Conservation (phyloP, 2,329 filamentous ascomycete species). For the Botryotinia convoluta region DNA sequence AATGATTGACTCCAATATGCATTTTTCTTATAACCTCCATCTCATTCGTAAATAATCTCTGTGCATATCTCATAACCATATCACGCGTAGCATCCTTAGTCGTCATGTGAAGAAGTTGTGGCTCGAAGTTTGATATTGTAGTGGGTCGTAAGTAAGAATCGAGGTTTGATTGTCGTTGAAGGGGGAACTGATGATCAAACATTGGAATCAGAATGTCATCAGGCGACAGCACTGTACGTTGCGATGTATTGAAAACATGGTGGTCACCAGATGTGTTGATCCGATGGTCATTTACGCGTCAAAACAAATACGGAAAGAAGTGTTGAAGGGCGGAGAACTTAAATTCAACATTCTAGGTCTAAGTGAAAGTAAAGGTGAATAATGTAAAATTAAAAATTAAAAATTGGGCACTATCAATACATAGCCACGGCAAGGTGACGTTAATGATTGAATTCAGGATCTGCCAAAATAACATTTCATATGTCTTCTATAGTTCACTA, state of each 20-base stretch:
- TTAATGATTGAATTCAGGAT: background rate
- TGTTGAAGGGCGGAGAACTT: background rate
- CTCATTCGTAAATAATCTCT: background rate
- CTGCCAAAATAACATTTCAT: background rate
- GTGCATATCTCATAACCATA: background rate
- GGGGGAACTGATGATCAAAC: background rate
- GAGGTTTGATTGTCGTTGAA: background rate
- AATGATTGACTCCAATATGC: background rate
- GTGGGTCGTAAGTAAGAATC: background rate
- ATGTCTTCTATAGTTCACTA: background rate
- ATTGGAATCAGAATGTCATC: background rate
- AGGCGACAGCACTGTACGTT: background rate
- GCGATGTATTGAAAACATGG: background rate
- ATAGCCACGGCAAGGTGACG: background rate
- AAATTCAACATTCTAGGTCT: background rate
- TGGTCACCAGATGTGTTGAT: background rate
- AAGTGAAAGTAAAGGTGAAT: background rate
- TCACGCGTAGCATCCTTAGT: background rate
- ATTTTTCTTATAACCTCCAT: background rate
- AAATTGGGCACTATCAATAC: background rate
- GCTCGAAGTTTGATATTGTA: background rate
- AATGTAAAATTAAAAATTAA: background rate
- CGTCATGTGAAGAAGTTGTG: background rate
- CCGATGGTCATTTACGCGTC: background rate
- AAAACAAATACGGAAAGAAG: background rate